Evolutionary conservation across 257 asterid species (phyloP), one percentile per base, ranked within the genome.

Genomic region (Solanum phureja): DNA sequence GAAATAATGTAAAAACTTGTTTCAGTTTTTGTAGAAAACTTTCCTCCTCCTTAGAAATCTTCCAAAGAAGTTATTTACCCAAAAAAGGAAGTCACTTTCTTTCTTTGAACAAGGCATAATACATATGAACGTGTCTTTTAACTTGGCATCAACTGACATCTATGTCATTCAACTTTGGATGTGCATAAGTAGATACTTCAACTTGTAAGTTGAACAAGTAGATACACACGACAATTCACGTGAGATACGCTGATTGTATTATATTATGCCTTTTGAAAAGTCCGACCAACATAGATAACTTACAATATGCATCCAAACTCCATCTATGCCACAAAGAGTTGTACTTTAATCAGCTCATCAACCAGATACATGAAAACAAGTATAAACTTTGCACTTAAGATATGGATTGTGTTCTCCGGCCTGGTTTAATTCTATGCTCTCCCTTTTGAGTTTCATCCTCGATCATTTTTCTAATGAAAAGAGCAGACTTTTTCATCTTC

Each of bases 401-500:
- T 31, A 88, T 52, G 71, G 95, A 90, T 88, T 89, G 93, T 91
- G 77, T 68, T 88, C 90, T 90, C 14, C 75, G 91, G 29, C 75
- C 88, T 71, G 86, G 81, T 52, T 64, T 90, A 83, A 87, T 84
- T 90, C 85, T 91, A 68, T 79, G 77, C 11, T 87, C 92, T 69
- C 89, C 87, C 34, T 90, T 95, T 8, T 89, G 91, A 82, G 90
- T 82, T 62, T 93, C 96, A 49, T 92, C 94, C 72, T 79, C 91
- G 1, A 90, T 93, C 33, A 40, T 60, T 88, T 92, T 94, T 60
- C 86, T 77, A 34, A 81, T 90, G 88, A 93, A 91, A 90, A 92
- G 90, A 18, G 94, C 87, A 7, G 96, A 87, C 87, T 89, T 93
- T 83, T 95, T 92, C 40, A 91, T 89, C 90, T 93, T 94, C 85